phyloP scores from a whole-genome alignment of 306 rosid species.

The Rosa persica region DNA sequence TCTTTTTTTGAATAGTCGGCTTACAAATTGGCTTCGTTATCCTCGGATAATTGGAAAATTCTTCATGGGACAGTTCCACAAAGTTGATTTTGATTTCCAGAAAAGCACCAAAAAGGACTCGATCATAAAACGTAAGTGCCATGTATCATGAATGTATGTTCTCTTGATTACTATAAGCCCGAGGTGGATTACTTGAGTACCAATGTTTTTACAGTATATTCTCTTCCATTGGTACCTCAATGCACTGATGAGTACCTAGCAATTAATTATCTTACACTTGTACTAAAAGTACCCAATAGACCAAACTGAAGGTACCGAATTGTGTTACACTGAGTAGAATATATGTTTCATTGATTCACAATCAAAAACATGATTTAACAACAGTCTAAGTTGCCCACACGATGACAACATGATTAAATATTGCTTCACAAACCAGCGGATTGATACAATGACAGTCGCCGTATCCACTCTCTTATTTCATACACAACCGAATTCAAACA shows the following conservation, averaged over 20 bases:
- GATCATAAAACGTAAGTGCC: background rate
- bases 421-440: background rate
- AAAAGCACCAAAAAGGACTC: background rate
- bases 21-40: no score
- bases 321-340: no score
- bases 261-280: no score
- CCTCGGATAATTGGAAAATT: no score
- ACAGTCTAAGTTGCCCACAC: background rate
- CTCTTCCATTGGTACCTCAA: no score
- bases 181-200: no score
- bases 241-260: no score
- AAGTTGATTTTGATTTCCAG: background rate
- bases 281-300: background rate
- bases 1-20: no score
- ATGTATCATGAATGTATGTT: no score
- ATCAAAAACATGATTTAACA: background rate
- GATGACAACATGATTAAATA: background rate
- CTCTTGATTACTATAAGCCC: no score
- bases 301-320: background rate
- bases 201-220: no score
- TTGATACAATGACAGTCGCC: background rate
- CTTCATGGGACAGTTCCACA: no score
- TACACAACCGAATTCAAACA: background rate
- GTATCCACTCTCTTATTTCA: background rate
- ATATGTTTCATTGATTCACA: background rate